Percentiles rank a stretch among this genome's conserved stretches.
These are phyloP conservation scores for Saccharomycopsis fibuligera DNA, from an alignment of 805 yeast genomes.

Conservation along the genomic window DNA sequence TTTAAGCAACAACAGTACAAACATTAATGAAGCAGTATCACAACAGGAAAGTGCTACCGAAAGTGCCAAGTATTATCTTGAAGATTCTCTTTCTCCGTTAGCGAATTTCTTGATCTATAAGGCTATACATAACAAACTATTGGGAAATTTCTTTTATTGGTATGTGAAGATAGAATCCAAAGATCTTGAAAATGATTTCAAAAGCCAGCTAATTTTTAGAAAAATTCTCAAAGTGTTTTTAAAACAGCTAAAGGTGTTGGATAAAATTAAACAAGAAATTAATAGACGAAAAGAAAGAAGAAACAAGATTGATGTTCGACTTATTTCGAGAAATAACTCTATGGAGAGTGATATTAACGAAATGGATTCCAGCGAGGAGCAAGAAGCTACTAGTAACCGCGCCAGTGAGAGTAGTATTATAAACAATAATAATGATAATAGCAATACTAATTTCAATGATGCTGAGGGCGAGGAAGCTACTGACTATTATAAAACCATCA, in stretches of 20 bases:
- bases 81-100: slow-evolving; percentile 44
- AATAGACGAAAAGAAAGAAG: not conserved
- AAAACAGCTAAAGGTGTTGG: slow-evolving; percentile 22
- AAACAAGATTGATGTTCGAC: slow-evolving; percentile 8
- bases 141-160: slow-evolving; percentile 90
- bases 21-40: not conserved
- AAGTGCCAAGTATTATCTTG: slow-evolving; percentile 4
- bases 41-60: not conserved
- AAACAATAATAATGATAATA: not conserved
- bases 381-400: too few species aligned
- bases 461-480: not conserved
- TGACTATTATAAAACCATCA: slow-evolving; percentile 3
- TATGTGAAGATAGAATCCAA: slow-evolving; percentile 81
- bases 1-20: not conserved
- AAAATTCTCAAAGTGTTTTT: slow-evolving; percentile 43
- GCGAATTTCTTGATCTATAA: slow-evolving; percentile 71
- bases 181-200: slow-evolving; percentile 42
- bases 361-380: slow-evolving; percentile 3
- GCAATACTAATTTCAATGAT: not conserved
- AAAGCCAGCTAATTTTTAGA: slow-evolving; percentile 29
- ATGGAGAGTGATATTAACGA: slow-evolving; percentile 10
- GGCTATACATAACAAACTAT: slow-evolving; percentile 53
- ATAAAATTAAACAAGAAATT: not conserved
- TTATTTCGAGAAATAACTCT: slow-evolving; percentile 14
- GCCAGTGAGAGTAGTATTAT: too few species aligned